Conservation (phyloP, 768 basidiomycete genomes). For the Lactarius quietus region DNA sequence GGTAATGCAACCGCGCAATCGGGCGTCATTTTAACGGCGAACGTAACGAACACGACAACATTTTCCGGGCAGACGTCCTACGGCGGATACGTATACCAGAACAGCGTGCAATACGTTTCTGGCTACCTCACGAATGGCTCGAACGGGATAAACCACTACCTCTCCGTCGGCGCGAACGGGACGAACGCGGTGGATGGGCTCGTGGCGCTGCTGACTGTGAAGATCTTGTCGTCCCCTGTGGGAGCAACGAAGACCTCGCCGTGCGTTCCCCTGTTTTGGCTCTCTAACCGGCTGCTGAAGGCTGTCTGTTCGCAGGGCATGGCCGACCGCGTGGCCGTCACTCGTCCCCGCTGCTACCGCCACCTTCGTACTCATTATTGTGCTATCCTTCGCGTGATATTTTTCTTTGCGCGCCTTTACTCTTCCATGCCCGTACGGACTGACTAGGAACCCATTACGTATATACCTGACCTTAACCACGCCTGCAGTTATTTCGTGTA, state of each 20-base stretch:
- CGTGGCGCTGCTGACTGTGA: constrained; percentile 73
- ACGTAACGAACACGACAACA: constrained; percentile 54
- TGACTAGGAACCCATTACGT: constrained; percentile 2
- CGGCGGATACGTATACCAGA: constrained; percentile 70
- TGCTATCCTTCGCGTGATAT: constrained; percentile 7
- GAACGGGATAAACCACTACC: constrained; percentile 63
- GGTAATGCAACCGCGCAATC: constrained; percentile 67
- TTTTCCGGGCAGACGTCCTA: constrained; percentile 62
- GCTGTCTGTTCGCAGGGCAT: neutral
- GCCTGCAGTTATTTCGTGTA: constrained; percentile 12
- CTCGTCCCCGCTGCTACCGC: neutral
- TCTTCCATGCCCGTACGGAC: constrained; percentile 4
- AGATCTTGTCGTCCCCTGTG: constrained; percentile 46
- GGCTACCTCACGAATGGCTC: constrained; percentile 71
- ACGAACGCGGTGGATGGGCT: constrained; percentile 75
- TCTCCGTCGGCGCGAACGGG: constrained; percentile 47
- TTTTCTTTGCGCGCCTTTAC: neutral
- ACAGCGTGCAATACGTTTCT: constrained; percentile 60
- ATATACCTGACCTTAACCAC: constrained; percentile 9
- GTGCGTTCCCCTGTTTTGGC: constrained; percentile 22
- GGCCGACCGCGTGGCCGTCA: neutral
- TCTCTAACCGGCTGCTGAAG: neutral
- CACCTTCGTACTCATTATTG: neutral
- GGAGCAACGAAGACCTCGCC: constrained; percentile 12
- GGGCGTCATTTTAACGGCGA: constrained; percentile 40